These are phyloP conservation scores for Castanopsis chinensis DNA, from an alignment of 306 rosid genomes.

Conservation along the genomic window DNA sequence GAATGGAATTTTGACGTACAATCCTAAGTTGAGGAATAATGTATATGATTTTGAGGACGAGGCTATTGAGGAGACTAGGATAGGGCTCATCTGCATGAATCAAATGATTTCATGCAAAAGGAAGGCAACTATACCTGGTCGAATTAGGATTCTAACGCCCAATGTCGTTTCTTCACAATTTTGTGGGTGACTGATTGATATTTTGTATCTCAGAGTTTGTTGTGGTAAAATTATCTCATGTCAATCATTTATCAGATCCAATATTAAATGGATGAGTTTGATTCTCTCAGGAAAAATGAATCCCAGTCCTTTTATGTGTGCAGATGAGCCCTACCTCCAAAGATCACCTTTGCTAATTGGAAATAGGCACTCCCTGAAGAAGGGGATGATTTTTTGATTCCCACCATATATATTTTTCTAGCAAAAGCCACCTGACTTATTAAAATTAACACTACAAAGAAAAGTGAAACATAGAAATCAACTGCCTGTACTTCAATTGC, in stretches of 20 bases:
- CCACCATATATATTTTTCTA: too few relatives aligned
- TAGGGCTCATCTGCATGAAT: too few relatives aligned
- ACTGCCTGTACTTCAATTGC: not conserved
- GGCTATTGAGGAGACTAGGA: not conserved
- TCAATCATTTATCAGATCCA: not conserved
- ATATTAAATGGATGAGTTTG: too few relatives aligned
- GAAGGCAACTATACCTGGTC: slow-evolving; percentile 27
- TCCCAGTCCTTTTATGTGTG: too few relatives aligned
- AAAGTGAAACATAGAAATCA: not conserved
- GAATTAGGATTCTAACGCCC: slow-evolving; percentile 26
- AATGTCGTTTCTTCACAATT: not conserved
- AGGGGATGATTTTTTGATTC: too few relatives aligned
- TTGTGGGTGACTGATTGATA: not conserved
- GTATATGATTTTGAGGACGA: not conserved
- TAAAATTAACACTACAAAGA: not conserved
- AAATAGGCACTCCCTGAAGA: too few relatives aligned
- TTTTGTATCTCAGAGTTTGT: not conserved
- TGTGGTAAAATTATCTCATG: not conserved
- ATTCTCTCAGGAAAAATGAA: too few relatives aligned
- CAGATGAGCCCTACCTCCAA: too few relatives aligned
- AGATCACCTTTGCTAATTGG: too few relatives aligned
- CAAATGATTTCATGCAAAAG: not conserved
- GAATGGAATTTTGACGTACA: slow-evolving; percentile 43
- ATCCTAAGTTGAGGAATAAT: slow-evolving; percentile 7
- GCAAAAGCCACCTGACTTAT: too few relatives aligned